Conservation (phyloP, 768 basidiomycete genomes). For the Tulasnella calospora region DNA sequence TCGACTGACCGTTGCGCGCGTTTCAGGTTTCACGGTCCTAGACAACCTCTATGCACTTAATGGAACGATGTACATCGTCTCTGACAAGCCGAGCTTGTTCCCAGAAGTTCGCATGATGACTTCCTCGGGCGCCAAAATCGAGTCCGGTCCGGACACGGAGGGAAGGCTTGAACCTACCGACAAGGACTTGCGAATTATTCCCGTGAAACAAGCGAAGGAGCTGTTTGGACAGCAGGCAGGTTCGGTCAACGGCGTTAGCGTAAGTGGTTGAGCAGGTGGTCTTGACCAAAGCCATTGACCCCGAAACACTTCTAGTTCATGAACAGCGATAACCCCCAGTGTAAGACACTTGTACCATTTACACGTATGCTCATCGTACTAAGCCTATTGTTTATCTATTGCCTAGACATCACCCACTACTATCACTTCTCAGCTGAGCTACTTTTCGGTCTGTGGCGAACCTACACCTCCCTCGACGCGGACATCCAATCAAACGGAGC, state of each 20-base stretch:
- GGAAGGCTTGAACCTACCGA: conserved; percentile 64
- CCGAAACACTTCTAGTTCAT: conserved; percentile 50
- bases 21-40: conserved; percentile 71
- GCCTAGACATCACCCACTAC: conserved; percentile 30
- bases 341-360: conserved; percentile 54
- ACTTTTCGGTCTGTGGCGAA: conserved; percentile 66
- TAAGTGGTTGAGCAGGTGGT: conserved; percentile 42
- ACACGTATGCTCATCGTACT: not conserved
- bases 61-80: conserved; percentile 68
- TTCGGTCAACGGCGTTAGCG: conserved; percentile 60
- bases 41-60: conserved; percentile 76
- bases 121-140: conserved; percentile 59
- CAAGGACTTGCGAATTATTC: conserved; percentile 71
- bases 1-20: not conserved
- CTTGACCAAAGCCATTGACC: not conserved
- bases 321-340: conserved; percentile 63
- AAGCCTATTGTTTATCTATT: conserved; percentile 32
- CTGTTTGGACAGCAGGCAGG: conserved; percentile 71
- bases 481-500: conserved; percentile 40
- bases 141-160: conserved; percentile 52
- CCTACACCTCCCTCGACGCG: conserved; percentile 59
- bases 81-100: conserved; percentile 57
- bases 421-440: conserved; percentile 52
- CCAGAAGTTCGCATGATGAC: conserved; percentile 65
- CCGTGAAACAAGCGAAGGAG: conserved; percentile 55